Evolutionary conservation across 805 yeast species (phyloP).

Genomic region (Teunomyces stri): DNA sequence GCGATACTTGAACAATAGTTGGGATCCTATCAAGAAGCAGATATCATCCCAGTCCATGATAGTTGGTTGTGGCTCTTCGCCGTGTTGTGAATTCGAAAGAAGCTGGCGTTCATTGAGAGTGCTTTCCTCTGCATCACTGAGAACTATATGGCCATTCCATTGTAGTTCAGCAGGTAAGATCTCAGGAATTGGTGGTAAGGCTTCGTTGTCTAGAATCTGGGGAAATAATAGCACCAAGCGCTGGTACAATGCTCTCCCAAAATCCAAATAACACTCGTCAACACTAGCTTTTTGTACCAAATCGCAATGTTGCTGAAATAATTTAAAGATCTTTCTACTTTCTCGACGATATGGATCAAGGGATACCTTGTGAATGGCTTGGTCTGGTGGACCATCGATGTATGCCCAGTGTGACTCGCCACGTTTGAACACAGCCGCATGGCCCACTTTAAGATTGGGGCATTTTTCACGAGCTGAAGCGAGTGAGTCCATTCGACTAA

Average conservation of each 20-base stretch:
- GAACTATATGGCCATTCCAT: conserved; percentile 27
- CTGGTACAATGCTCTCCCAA: conserved; percentile 62
- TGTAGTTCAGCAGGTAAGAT: conserved; percentile 28
- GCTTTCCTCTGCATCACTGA: conserved; percentile 4
- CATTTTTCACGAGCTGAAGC: conserved; percentile 72
- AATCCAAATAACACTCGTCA: conserved; percentile 86
- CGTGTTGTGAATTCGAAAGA: neutral
- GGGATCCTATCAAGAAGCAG: conserved; percentile 63
- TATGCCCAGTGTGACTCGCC: conserved; percentile 87
- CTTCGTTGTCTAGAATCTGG: conserved; percentile 23
- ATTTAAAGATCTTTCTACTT: conserved; percentile 69
- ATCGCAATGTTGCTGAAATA: conserved; percentile 62
- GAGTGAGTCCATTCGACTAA: conserved; percentile 72
- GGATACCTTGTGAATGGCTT: conserved; percentile 73
- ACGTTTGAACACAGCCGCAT: conserved; percentile 88
- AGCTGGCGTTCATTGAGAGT: neutral
- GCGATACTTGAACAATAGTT: conserved; percentile 54
- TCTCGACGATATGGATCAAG: conserved; percentile 90
- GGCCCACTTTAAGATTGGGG: conserved; percentile 73
- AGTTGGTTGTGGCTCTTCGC: neutral
- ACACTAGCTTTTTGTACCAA: conserved; percentile 90
- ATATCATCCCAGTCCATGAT: conserved; percentile 77
- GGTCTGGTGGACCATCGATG: conserved; percentile 54
- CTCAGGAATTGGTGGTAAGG: conserved; percentile 47
- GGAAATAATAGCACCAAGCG: conserved; percentile 49